Conservation (phyloP, 2,329 filamentous ascomycete genomes). For the Pseudocercospora pini-densiflorae region DNA sequence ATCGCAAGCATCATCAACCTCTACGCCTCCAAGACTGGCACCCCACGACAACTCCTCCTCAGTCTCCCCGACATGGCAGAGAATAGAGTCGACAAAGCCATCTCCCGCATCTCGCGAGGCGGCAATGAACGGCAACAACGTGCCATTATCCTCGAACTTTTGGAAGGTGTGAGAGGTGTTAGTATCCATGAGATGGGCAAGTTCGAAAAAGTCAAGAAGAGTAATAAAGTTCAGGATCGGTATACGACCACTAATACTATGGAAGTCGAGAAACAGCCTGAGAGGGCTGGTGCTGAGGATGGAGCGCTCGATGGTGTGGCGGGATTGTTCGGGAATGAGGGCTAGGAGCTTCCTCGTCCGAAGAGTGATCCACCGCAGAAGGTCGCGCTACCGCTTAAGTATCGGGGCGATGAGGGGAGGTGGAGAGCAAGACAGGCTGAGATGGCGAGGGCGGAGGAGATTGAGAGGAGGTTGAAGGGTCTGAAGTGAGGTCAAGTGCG, state of each 20-base stretch:
- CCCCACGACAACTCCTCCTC: constrained; percentile 75
- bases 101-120: constrained; percentile 39
- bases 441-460: neutral
- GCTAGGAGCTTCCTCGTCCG: neutral
- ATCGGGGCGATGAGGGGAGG: neutral
- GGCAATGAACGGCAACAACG: constrained; percentile 73
- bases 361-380: neutral
- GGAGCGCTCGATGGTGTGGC: constrained; percentile 50
- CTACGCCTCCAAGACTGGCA: constrained; percentile 71
- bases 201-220: constrained; percentile 53
- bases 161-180: constrained; percentile 85
- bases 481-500: neutral
- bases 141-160: constrained; percentile 78
- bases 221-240: constrained; percentile 15
- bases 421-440: neutral
- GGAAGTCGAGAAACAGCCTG: constrained; percentile 46
- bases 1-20: constrained; percentile 84
- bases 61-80: constrained; percentile 77
- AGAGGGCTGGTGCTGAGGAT: constrained; percentile 45
- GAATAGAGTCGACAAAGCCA: constrained; percentile 65
- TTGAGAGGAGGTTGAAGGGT: neutral
- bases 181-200: constrained; percentile 94
- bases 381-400: neutral
- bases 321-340: constrained; percentile 46
- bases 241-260: constrained; percentile 43